Percentiles rank a stretch among this genome's conserved stretches.
Evolutionary conservation across 2,329 filamentous ascomycete genomes (phyloP).

Genomic region (Verticillium dahliae): DNA sequence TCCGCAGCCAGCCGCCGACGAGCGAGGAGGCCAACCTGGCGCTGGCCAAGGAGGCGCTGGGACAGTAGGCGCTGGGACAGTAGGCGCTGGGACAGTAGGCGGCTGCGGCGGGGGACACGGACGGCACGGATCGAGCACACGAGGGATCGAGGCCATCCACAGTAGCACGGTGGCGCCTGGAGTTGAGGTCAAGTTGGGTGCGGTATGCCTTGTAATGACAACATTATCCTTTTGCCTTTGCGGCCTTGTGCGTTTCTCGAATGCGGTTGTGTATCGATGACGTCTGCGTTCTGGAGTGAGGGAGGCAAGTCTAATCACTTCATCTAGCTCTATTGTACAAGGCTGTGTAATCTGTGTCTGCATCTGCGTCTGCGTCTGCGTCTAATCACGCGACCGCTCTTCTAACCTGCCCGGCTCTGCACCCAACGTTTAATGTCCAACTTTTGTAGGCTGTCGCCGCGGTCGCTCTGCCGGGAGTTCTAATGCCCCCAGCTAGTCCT

Average conservation of each 20-base stretch:
- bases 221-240: background rate
- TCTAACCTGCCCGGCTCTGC: background rate
- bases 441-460: too few relatives aligned
- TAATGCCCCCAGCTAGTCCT: too few relatives aligned
- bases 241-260: too few relatives aligned
- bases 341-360: background rate
- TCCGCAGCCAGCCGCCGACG: slow-evolving; percentile 45
- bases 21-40: slow-evolving; percentile 46
- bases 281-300: too few relatives aligned
- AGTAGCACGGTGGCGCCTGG: background rate
- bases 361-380: too few relatives aligned
- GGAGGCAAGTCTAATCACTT: background rate
- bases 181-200: background rate
- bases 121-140: background rate
- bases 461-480: too few relatives aligned
- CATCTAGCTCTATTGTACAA: background rate
- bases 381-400: background rate
- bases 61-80: slow-evolving; percentile 24
- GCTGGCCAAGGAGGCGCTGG: slow-evolving; percentile 31
- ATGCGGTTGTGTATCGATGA: too few relatives aligned
- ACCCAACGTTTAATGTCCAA: too few relatives aligned
- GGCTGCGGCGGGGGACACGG: too few relatives aligned
- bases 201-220: background rate
- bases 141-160: background rate
- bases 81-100: slow-evolving; percentile 25